Percentiles rank a stretch among this genome's conserved stretches.
Conservation (phyloP, 305 asterid species). For the Fraxinus angustifolia region DNA sequence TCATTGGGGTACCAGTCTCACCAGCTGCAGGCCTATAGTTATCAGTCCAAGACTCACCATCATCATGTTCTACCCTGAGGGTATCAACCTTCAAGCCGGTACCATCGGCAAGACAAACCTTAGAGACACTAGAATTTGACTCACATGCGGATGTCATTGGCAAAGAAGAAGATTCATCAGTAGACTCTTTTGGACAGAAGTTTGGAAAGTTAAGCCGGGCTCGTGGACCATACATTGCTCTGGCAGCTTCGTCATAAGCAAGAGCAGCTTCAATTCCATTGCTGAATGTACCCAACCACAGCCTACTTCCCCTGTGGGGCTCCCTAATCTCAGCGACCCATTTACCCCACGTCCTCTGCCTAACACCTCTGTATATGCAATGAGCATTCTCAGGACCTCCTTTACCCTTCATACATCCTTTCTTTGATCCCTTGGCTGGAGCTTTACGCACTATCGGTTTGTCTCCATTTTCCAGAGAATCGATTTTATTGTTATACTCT, state of each 20-base stretch:
- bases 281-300: slow-evolving; percentile 80
- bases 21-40: not conserved
- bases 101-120: slow-evolving; percentile 28
- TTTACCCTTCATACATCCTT: slow-evolving; percentile 93
- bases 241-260: slow-evolving; percentile 82
- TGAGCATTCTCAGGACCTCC: slow-evolving; percentile 74
- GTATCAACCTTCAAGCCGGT: not conserved
- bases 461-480: slow-evolving; percentile 27
- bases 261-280: slow-evolving; percentile 66
- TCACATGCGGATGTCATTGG: slow-evolving; percentile 33
- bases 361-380: slow-evolving; percentile 73
- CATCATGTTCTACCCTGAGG: slow-evolving; percentile 20
- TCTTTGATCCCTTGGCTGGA: slow-evolving; percentile 88
- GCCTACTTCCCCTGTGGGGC: slow-evolving; percentile 69
- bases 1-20: slow-evolving; percentile 27
- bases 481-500: slow-evolving; percentile 52
- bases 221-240: slow-evolving; percentile 60
- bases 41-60: not conserved
- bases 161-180: slow-evolving; percentile 18
- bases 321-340: slow-evolving; percentile 94
- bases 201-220: slow-evolving; percentile 68
- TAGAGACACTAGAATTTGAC: slow-evolving; percentile 37
- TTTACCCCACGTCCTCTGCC: slow-evolving; percentile 97
- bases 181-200: slow-evolving; percentile 14
- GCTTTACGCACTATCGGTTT: slow-evolving; percentile 40